Base-by-base conservation (phyloP, 495 filamentous ascomycete genomes). In the Aspergillus saccharolyticus region DNA sequence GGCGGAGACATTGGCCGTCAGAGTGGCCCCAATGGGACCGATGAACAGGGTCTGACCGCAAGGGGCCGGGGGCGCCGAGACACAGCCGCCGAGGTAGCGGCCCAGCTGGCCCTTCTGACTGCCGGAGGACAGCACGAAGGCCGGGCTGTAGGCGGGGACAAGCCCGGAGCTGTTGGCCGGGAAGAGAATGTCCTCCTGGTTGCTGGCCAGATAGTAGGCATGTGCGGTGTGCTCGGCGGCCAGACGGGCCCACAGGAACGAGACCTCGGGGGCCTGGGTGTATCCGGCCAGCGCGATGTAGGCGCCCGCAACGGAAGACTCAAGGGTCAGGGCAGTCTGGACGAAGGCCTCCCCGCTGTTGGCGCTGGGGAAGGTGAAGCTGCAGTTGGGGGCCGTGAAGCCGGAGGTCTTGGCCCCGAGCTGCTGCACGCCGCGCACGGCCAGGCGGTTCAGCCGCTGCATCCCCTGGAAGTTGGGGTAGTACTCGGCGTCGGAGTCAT, bases 201-300 rank as follows among this genome's bases (percentile, higher is more conserved):
- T 57, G 54, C 56, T 61, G 8, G 64, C 69, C 21, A 73, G 64
- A 43, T 60, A 64, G 24, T 62, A 60, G 17, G 66, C 60, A 12
- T 66, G 64, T 1, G 61, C 58, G 24, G 55, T 60, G 58, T 73
- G 69, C 61, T 68, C 53, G 47, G 69, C 65, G 16, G 70, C 69
- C 51, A 73, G 44, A 46, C 70, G 64, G 10, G 70, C 64, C 30
- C 70, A 42, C 14, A 73, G 59, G 63, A 73, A 71, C 12, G 70
- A 59, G 14, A 71, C 66, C 62, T 73, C 67, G 19, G 69, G 70
- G 0, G 69, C 59, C 45, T 66, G 62, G 43, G 70, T 71, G 58
- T 66, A 73, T 4, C 64, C 70, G 12, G 70, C 59, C 1, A 65
- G 61, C 18, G 65, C 70, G 48, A 71, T 66, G 52, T 66, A 63